phyloP scores from a whole-genome alignment of 139 green algal species.

The Choricystis sp. region DNA sequence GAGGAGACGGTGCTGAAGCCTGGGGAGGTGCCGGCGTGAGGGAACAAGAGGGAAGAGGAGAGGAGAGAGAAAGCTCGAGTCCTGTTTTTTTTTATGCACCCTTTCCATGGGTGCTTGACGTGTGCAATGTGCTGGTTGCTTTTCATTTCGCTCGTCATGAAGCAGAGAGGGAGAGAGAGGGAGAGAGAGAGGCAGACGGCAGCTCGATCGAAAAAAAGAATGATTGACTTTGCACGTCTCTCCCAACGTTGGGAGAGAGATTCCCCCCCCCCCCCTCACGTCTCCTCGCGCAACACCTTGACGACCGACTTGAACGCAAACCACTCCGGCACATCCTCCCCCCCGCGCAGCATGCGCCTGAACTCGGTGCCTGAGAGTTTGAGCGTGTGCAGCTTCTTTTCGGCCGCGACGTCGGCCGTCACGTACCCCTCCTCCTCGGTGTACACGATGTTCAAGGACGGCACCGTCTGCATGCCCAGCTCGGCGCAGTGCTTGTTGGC shows the following conservation, averaged over 20 bases:
- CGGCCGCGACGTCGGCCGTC: constrained; percentile 64
- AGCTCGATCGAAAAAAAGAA: neutral
- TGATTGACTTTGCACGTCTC: neutral
- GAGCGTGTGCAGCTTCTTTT: constrained; percentile 46
- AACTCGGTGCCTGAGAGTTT: constrained; percentile 91
- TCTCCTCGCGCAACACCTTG: constrained; percentile 55
- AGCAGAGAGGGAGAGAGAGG: too few species aligned
- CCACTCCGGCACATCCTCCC: constrained; percentile 91
- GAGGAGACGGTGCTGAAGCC: neutral
- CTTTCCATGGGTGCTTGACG: too few species aligned
- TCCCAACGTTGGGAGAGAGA: neutral
- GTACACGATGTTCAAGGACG: constrained; percentile 71
- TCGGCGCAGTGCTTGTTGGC: constrained; percentile 44
- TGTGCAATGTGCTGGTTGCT: too few species aligned
- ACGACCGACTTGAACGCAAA: constrained; percentile 94
- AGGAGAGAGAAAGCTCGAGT: too few species aligned
- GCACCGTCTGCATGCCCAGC: constrained; percentile 77
- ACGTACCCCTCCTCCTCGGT: constrained; percentile 80
- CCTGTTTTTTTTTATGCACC: too few species aligned
- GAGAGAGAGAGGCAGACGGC: too few species aligned
- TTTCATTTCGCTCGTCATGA: too few species aligned
- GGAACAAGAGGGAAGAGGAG: too few species aligned
- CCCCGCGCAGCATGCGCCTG: constrained; percentile 67
- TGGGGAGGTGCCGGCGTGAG: too few species aligned
- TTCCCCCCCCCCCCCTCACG: neutral